These are phyloP conservation scores for Dendrobium huoshanense DNA, from an alignment of 106 monocot species.

Conservation along the genomic window DNA sequence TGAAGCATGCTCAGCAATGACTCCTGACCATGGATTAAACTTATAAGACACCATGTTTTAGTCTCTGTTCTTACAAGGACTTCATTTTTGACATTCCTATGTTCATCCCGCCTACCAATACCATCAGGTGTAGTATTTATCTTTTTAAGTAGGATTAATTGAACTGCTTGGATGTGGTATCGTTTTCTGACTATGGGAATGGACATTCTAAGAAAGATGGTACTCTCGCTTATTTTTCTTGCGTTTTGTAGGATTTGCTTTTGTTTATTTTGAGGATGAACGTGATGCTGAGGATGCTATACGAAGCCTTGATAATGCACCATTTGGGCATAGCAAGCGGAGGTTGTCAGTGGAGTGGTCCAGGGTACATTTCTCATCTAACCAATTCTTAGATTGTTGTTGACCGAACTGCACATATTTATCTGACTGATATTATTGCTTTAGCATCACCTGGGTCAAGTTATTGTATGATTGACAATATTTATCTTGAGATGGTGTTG, in stretches of 20 bases:
- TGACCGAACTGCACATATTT: not conserved
- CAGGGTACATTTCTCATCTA: constrained; percentile 37
- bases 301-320: constrained; percentile 38
- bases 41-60: constrained; percentile 47
- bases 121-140: constrained; percentile 64
- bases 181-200: not conserved
- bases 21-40: constrained; percentile 46
- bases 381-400: not conserved
- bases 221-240: not conserved
- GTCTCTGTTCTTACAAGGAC: constrained; percentile 36
- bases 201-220: not conserved
- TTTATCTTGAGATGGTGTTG: too few relatives aligned
- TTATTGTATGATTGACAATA: not conserved
- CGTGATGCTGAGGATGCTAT: constrained; percentile 86
- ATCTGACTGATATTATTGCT: not conserved
- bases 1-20: constrained; percentile 50
- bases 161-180: constrained; percentile 18
- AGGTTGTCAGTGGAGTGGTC: constrained; percentile 81
- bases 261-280: constrained; percentile 83
- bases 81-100: constrained; percentile 41
- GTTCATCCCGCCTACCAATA: constrained; percentile 39
- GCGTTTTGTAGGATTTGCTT: constrained; percentile 68
- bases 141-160: constrained; percentile 22
- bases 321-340: constrained; percentile 65
- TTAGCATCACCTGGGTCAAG: not conserved